Base-by-base conservation (phyloP, 176 grass and related monocot species). In the Ampelocalamus luodianensis region DNA sequence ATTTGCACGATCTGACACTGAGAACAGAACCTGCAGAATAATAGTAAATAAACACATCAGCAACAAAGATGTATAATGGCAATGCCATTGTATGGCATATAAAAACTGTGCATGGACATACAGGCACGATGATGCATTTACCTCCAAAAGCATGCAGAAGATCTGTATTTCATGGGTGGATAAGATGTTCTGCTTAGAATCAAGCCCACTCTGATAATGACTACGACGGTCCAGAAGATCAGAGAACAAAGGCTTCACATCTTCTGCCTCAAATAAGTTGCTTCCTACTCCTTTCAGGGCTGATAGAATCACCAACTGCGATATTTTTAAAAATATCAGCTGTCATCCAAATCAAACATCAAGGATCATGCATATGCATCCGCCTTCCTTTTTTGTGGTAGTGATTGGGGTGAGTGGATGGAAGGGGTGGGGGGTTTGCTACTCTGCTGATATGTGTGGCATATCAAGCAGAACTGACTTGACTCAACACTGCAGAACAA, bases 91-190 rank as follows among this genome's bases (percentile, higher is more conserved):
- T 11, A 76, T 32, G 13, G 51, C 46, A 59, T 20, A 53, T 37
- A 62, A 38, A 5, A 65, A n/a, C 17, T 36, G 36, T 7, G 5
- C 55, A 72, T 72, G 11, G 7, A 59, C 24, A 83, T 11, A 65
- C 15, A 79, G 1, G 14, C 29, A 49, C 66, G 36, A 45, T 65
- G 3, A 50, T 16, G 8, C 24, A 70, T 58, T 51, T 92, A 98
- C 96, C 96, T 98, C 86, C 85, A 98, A 92, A 85, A 98, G 91
- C 87, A 95, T 89, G 77, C 96, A 95, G 61, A 98, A 79, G 32
- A 86, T 85, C 37, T 90, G 75, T n/a, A 90, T 72, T 92, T 98
- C 93, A 89, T 86, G 70, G 39, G 63, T 87, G 22, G 80, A 90
- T 34, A 95, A 27, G n/a, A 76, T 85, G 79, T 82, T 29, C 14